phyloP scores from a whole-genome alignment of 139 green algal genomes.

The Tetradesmus obliquus region DNA sequence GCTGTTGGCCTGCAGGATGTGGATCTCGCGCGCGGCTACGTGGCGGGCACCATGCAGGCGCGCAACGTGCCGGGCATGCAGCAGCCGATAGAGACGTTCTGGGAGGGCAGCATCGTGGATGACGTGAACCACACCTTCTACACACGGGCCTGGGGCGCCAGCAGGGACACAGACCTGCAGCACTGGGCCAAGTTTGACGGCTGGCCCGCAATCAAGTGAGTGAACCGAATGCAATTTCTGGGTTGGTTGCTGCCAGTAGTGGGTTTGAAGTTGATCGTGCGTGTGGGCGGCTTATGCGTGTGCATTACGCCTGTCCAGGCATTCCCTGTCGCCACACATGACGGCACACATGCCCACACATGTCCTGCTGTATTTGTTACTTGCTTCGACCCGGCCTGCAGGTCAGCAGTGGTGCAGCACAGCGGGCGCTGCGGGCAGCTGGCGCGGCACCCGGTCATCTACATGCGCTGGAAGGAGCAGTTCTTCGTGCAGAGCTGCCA shows the following conservation, averaged over 20 bases:
- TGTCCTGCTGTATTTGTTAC: neutral
- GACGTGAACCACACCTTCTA: slow-evolving; percentile 78
- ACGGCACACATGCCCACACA: neutral
- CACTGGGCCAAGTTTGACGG: slow-evolving; percentile 71
- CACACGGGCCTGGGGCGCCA: slow-evolving; percentile 72
- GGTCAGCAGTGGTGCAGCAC: slow-evolving; percentile 42
- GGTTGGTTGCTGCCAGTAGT: neutral
- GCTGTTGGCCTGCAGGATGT: slow-evolving; percentile 50
- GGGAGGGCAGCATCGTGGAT: slow-evolving; percentile 83
- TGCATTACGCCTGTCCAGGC: no score
- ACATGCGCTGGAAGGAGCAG: slow-evolving; percentile 89
- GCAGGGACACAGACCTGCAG: slow-evolving; percentile 57
- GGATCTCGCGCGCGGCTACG: slow-evolving; percentile 54
- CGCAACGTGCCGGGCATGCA: slow-evolving; percentile 58
- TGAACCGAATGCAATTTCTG: no score
- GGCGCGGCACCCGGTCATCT: slow-evolving; percentile 59
- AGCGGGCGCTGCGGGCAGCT: slow-evolving; percentile 49
- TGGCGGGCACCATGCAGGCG: slow-evolving; percentile 74
- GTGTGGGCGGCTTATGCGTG: no score
- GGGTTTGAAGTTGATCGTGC: neutral
- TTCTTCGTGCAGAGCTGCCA: slow-evolving; percentile 73
- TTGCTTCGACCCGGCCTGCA: neutral
- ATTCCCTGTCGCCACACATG: no score
- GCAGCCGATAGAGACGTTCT: slow-evolving; percentile 70
- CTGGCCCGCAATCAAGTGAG: slow-evolving; percentile 56